Percentiles rank a stretch among this genome's conserved stretches.
Evolutionary conservation across 306 rosid genomes (phyloP).

Genomic region (Cotoneaster glaucophyllus): DNA sequence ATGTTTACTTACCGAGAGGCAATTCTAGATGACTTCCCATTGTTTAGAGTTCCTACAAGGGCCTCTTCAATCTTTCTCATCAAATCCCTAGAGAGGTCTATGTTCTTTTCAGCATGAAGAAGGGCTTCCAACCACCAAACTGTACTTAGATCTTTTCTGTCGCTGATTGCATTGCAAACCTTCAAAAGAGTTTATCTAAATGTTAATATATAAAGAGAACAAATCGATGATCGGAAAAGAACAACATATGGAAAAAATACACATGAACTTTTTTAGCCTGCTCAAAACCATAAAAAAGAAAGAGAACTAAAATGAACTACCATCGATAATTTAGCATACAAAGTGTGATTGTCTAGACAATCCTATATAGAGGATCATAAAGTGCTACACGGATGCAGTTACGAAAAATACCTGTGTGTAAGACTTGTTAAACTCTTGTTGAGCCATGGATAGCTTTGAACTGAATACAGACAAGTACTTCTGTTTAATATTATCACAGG

Average conservation of each 20-base stretch:
- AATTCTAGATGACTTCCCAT: conserved; percentile 51
- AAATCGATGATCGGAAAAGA: not conserved
- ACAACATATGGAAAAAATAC: not conserved
- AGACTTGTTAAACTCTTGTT: conserved; percentile 66
- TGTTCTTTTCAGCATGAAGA: conserved; percentile 65
- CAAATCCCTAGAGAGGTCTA: conserved; percentile 63
- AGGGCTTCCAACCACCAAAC: conserved; percentile 95
- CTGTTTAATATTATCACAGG: conserved; percentile 56
- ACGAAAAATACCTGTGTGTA: conserved; percentile 53
- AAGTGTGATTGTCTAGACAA: not conserved
- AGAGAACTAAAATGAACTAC: not conserved
- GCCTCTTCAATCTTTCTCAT: conserved; percentile 87
- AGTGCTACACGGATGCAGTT: conserved; percentile 4
- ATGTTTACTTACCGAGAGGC: conserved; percentile 53
- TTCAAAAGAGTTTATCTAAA: conserved; percentile 18
- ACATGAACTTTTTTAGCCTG: not conserved
- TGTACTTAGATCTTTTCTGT: conserved; percentile 31
- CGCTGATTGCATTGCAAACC: conserved; percentile 49
- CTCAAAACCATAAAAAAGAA: not conserved
- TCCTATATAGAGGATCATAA: not conserved
- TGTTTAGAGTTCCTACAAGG: conserved; percentile 53
- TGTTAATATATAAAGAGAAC: conserved; percentile 1
- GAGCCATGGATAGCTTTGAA: conserved; percentile 61
- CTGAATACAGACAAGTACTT: conserved; percentile 69
- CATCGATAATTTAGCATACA: not conserved